phyloP scores from a whole-genome alignment of 345 rosid species.

The Gossypium thurberi region DNA sequence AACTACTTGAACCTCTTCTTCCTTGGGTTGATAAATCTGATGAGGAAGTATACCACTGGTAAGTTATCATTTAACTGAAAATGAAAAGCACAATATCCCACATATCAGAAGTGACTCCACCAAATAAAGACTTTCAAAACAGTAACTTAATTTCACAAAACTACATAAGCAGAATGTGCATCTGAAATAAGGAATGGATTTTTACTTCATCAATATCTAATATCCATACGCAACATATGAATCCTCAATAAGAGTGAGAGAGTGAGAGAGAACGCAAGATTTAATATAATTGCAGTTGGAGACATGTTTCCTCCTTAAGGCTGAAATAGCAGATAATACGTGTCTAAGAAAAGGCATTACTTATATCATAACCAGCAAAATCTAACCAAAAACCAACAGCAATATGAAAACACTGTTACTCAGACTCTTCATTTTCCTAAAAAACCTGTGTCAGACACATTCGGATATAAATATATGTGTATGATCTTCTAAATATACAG shows the following conservation, averaged over 20 bases:
- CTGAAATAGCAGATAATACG: not conserved
- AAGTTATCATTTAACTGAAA: conserved; percentile 9
- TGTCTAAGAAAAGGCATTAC: not conserved
- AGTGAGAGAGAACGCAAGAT: not conserved
- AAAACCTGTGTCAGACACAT: not conserved
- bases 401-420: not conserved
- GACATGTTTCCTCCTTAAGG: not conserved
- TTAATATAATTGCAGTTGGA: not conserved
- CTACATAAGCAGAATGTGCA: not conserved
- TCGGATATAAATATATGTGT: not conserved
- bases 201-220: not conserved
- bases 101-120: not conserved
- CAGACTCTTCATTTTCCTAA: not conserved
- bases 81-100: not conserved
- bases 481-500: no score
- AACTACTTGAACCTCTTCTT: conserved; percentile 71
- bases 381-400: not conserved
- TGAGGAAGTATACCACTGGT: conserved; percentile 4
- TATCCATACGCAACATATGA: not conserved
- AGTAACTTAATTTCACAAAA: not conserved
- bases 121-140: not conserved
- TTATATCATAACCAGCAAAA: not conserved
- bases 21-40: conserved; percentile 68
- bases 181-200: not conserved
- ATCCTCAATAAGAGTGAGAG: not conserved